Base-by-base conservation (phyloP, 169 alveolate genomes). In the Eimeria sp. region DNA sequence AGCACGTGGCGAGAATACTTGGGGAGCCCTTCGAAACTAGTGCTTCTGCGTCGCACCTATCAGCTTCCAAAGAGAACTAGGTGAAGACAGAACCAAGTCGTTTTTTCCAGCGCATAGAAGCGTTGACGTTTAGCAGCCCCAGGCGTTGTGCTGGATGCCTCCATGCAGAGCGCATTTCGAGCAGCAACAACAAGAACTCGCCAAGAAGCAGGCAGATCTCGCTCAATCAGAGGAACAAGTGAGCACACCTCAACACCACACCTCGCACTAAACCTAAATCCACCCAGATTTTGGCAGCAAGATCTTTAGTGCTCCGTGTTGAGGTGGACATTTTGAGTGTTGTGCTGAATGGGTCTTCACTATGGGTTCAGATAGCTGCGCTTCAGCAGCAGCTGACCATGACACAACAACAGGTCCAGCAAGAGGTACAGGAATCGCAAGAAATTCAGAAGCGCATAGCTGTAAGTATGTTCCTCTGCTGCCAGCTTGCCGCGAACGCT, bases 151-250 rank as follows among this genome's bases (percentile, higher is more conserved):
- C 30, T 49, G 87, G 58, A 4, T 60, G 11, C n/a, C 30, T 37
- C 13, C 33, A 40, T 77, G 87, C 95, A 89, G 85, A 56, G 87
- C 54, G 14, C 83, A 89, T 37, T 64, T 71, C 54, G 95, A 89
- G 74, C 87, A 89, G 72, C 83, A 66, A 54, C 83, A 89, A 40
- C 87, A 71, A 56, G 95, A 89, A 37, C 74, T 89, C 46, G 76
- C 77, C 77, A 68, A 74, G 88, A 54, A 72, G 30, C 87, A 89
- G 80, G 89, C 62, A 89, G 95, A 89, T 33, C 68, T 89, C 25
- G 95, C 87, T n/a, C 95, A 89, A 13, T 64, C 95, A 33, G 95
- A 71, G 95, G 95, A 66, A 37, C 95, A 68, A 49, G 95, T 68
- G 0, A 30, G 85, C 76, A 46, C n/a, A n/a, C n/a, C n/a, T n/a